Evolutionary conservation across 441 rosid species (phyloP), one percentile per base, ranked within the genome.

Genomic region (Populus trichocarpa): DNA sequence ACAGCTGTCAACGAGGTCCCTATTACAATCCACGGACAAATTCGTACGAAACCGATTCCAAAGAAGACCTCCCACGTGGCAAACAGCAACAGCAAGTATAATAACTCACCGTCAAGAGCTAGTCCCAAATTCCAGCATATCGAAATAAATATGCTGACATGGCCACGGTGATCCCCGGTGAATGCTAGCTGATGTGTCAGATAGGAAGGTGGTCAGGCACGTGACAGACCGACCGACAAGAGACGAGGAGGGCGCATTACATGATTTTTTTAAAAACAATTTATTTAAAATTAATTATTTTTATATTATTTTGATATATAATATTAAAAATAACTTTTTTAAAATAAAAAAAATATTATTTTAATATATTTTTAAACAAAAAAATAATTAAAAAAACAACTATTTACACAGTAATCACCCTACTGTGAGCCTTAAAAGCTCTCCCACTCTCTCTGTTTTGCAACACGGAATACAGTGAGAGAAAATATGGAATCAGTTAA

Each of bases 211-310:
- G 81, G 46, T 25, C 40, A 23, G 75, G 81, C 84, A 74, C 83
- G 77, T 81, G 87, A 83, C 57, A 28, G 14, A 83, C 78, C 80
- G 84, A 83, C 86, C 57, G 20, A 14, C 57, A 46, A 13, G 57
- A 46, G 18, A 13, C 0, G 57, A 46, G 42, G 42, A 38, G 42
- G 42, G 40, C 40, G 40, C 40, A 36, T 36, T 38, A 38, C 42
- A 38, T 38, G 13, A 38, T 38, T 38, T 38, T 38, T 36, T 38
- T 38, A 9, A 38, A 38, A 38, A 38, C 42, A 10, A 38, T 38
- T 38, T 38, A 9, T 38, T 38, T 38, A 38, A 38, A 38, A 1
- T 1, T 38, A 38, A 38, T 8, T 38, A 38, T 8, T 9, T 9
- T 38, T 8, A 9, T 38, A 38, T 38, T 38, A 9, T 38, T 38